These are phyloP conservation scores for Sechiopsis laciniata DNA, from an alignment of 306 rosid species.

Conservation along the genomic window DNA sequence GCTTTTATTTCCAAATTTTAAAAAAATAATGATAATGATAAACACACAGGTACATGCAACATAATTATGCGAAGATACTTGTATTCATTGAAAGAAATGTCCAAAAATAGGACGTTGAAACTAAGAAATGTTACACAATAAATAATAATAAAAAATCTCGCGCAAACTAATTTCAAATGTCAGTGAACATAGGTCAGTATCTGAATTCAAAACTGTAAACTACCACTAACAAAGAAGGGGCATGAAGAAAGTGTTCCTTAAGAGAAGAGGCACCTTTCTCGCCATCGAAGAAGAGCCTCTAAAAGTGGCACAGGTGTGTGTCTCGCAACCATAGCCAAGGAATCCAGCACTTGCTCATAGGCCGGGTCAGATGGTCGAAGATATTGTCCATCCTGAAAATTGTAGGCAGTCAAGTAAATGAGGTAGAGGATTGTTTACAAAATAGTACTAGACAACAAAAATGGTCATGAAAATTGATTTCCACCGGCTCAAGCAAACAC, in stretches of 20 bases:
- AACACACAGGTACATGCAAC: neutral
- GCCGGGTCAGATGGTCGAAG: slow-evolving; percentile 99
- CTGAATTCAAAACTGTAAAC: neutral
- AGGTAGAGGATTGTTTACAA: neutral
- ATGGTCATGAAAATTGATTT: neutral
- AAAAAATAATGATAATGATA: neutral
- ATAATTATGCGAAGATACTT: neutral
- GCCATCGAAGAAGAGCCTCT: slow-evolving; percentile 90
- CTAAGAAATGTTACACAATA: neutral
- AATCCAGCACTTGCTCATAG: slow-evolving; percentile 95
- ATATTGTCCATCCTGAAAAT: slow-evolving; percentile 77
- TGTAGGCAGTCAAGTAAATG: neutral
- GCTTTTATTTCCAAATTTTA: neutral
- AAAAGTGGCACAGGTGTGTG: slow-evolving; percentile 97
- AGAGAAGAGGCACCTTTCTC: slow-evolving; percentile 54
- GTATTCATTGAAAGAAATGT: neutral
- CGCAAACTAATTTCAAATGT: neutral
- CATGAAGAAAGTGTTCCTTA: neutral
- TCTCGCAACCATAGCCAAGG: slow-evolving; percentile 93
- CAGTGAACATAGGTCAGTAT: slow-evolving; percentile 1
- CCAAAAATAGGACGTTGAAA: neutral
- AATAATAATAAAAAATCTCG: neutral
- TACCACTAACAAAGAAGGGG: neutral
- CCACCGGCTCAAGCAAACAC: neutral
- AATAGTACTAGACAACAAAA: slow-evolving; percentile 2